These are phyloP conservation scores for Hordeum pubiflorum DNA, from an alignment of 202 grass and related monocot species.

Conservation along the genomic window DNA sequence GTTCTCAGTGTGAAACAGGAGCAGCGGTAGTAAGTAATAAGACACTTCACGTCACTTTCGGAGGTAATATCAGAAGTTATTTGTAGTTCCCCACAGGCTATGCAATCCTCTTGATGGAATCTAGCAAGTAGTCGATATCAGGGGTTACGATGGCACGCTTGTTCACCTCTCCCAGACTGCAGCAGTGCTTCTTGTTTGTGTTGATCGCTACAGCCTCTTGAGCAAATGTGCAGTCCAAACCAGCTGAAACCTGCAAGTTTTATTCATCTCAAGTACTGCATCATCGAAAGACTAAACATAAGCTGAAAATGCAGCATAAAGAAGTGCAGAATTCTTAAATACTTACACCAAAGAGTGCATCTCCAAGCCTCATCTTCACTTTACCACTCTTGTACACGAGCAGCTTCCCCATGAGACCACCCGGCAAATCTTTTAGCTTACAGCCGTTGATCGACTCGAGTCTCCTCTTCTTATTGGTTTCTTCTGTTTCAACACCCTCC, in stretches of 20 bases:
- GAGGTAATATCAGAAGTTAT: background rate
- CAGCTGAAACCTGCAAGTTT: slow-evolving; percentile 50
- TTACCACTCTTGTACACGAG: slow-evolving; percentile 60
- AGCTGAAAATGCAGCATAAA: background rate
- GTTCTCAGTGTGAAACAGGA: background rate
- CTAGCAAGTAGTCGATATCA: slow-evolving; percentile 47
- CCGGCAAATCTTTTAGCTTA: slow-evolving; percentile 38
- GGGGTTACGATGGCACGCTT: slow-evolving; percentile 35
- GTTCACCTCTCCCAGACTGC: slow-evolving; percentile 47
- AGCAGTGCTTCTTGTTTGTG: slow-evolving; percentile 54
- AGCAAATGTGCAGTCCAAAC: slow-evolving; percentile 37
- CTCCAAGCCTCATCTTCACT: slow-evolving; percentile 65
- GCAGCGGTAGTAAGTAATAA: background rate
- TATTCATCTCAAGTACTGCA: background rate
- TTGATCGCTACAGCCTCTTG: slow-evolving; percentile 46
- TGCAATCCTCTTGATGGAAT: slow-evolving; percentile 13
- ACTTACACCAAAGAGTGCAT: slow-evolving; percentile 55
- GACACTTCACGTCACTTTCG: background rate
- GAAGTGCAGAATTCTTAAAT: background rate
- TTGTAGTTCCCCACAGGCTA: background rate
- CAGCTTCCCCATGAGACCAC: slow-evolving; percentile 53
- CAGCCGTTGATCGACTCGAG: background rate
- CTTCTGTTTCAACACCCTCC: background rate
- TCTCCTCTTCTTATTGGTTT: slow-evolving; percentile 16
- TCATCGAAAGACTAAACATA: background rate